phyloP scores from a whole-genome alignment of 2,329 filamentous ascomycete species.

The Penicillium sp. region DNA sequence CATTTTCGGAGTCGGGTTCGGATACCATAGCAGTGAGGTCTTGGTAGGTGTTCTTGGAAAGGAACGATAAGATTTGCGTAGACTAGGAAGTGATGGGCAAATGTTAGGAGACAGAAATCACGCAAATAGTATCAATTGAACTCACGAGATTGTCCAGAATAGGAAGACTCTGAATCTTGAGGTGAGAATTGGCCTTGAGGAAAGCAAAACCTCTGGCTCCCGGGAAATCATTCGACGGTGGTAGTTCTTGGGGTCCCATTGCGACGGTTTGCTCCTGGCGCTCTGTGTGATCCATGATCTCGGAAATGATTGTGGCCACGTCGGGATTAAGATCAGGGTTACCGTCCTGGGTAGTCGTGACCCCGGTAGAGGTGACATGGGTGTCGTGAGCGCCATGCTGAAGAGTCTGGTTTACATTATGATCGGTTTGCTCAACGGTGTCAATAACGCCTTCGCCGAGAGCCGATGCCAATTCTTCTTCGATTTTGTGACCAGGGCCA shows the following conservation, averaged over 20 bases:
- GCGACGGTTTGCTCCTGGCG: conserved; percentile 42
- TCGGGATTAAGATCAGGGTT: conserved; percentile 34
- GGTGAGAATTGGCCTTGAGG: conserved; percentile 45
- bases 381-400: conserved; percentile 18
- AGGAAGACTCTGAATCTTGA: conserved; percentile 60
- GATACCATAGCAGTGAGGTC: conserved; percentile 60
- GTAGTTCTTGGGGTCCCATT: conserved; percentile 36
- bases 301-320: conserved; percentile 42
- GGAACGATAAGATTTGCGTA: conserved; percentile 57
- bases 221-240: conserved; percentile 29
- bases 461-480: conserved; percentile 40
- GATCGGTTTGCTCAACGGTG: conserved; percentile 27
- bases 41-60: conserved; percentile 57
- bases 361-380: conserved; percentile 19
- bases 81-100: conserved; percentile 44
- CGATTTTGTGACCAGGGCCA: conserved; percentile 34
- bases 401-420: conserved; percentile 22
- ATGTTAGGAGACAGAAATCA: neutral
- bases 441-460: conserved; percentile 33
- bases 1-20: conserved; percentile 55
- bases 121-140: neutral
- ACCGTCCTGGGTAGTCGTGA: conserved; percentile 21
- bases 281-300: conserved; percentile 47
- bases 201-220: conserved; percentile 39
- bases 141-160: conserved; percentile 62